Conservation (phyloP, 345 rosid species). For the Camelina hispida region DNA sequence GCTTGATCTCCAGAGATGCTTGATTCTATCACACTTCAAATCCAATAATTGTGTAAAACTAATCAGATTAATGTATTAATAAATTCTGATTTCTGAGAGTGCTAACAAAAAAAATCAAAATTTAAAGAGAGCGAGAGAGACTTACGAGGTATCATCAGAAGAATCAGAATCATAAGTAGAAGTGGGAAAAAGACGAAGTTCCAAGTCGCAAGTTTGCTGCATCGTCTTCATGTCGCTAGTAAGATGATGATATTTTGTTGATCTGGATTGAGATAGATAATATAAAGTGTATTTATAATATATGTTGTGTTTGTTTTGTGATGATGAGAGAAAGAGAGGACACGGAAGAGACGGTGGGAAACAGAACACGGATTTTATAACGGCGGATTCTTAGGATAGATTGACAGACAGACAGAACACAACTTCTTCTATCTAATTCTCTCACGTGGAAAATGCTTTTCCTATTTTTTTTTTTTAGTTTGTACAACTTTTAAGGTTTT, state of each 20-base stretch:
- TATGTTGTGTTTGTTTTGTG: neutral
- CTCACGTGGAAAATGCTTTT: slow-evolving; percentile 43
- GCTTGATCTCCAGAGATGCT: slow-evolving; percentile 12
- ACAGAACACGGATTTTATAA: slow-evolving; percentile 34
- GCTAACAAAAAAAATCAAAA: neutral
- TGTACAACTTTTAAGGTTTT: neutral
- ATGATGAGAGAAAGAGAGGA: neutral
- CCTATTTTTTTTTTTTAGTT: slow-evolving; percentile 1
- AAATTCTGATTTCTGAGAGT: neutral
- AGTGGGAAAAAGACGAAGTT: slow-evolving; percentile 43
- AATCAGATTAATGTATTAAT: slow-evolving; percentile 22
- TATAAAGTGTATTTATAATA: neutral
- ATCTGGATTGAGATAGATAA: neutral
- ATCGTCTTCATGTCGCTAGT: slow-evolving; percentile 9
- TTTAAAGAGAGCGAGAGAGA: neutral
- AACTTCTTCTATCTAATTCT: slow-evolving; percentile 15
- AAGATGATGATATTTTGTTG: slow-evolving; percentile 17
- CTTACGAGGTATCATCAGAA: slow-evolving; percentile 37
- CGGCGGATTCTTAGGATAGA: slow-evolving; percentile 25
- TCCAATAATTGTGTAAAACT: neutral
- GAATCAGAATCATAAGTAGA: slow-evolving; percentile 32
- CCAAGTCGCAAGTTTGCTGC: slow-evolving; percentile 40
- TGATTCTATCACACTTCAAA: slow-evolving; percentile 31
- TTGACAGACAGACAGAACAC: slow-evolving; percentile 21
- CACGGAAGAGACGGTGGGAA: slow-evolving; percentile 18